These are phyloP conservation scores for Dioszegia crocea DNA, from an alignment of 768 basidiomycete genomes.

Conservation along the genomic window DNA sequence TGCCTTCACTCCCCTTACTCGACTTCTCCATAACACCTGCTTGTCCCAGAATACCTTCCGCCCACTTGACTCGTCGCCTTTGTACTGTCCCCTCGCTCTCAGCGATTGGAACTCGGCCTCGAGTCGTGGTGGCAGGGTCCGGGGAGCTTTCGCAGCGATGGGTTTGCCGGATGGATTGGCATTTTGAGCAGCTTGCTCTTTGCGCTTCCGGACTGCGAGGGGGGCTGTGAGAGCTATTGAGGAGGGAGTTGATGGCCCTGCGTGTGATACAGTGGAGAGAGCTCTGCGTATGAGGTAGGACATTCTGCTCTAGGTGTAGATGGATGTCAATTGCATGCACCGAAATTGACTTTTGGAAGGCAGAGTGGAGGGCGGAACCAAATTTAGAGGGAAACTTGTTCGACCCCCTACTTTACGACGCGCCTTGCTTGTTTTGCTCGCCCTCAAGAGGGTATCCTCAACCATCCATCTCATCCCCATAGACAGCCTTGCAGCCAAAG, in stretches of 20 bases:
- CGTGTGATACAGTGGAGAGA: slow-evolving; percentile 14
- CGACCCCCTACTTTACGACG: slow-evolving; percentile 2
- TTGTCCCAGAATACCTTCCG: slow-evolving; percentile 31
- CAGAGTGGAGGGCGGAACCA: neutral
- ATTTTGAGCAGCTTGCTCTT: slow-evolving; percentile 14
- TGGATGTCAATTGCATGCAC: neutral
- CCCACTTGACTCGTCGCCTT: slow-evolving; percentile 27
- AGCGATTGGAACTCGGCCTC: slow-evolving; percentile 35
- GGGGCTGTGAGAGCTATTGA: slow-evolving; percentile 26
- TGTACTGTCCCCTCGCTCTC: slow-evolving; percentile 16
- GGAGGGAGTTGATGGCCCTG: slow-evolving; percentile 24
- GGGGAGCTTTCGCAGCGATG: slow-evolving; percentile 18
- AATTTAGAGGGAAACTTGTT: slow-evolving; percentile 1
- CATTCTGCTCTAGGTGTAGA: slow-evolving; percentile 21
- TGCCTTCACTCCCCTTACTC: slow-evolving; percentile 28
- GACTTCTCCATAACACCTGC: slow-evolving; percentile 26
- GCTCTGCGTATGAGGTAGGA: slow-evolving; percentile 25
- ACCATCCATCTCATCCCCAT: too few species aligned
- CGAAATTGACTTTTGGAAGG: neutral
- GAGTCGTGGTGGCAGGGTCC: slow-evolving; percentile 19
- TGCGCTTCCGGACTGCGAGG: slow-evolving; percentile 33
- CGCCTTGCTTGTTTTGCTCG: slow-evolving; percentile 8
- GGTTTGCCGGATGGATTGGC: slow-evolving; percentile 19
- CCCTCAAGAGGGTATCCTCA: too few species aligned
- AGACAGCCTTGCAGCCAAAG: too few species aligned